These are phyloP conservation scores for Cucumis variabilis DNA, from an alignment of 331 rosid species.

Conservation along the genomic window DNA sequence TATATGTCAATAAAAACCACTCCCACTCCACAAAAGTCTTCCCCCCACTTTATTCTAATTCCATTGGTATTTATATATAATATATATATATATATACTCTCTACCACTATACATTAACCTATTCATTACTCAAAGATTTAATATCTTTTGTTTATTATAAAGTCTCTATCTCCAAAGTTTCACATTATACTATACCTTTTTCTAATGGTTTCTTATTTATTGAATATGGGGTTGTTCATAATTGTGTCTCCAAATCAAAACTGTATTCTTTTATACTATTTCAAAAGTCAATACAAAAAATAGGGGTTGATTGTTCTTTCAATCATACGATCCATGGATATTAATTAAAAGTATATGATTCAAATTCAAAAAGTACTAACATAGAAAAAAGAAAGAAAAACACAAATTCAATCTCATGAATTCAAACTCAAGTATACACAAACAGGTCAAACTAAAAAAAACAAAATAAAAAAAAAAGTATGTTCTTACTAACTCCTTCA, in stretches of 20 bases:
- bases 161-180: not conserved
- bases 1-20: constrained; percentile 13
- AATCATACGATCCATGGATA: no score
- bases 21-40: constrained; percentile 18
- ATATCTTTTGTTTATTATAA: not conserved
- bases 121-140: not conserved
- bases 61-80: constrained; percentile 1
- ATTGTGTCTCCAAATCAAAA: not conserved
- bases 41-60: constrained; percentile 29
- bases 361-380: no score
- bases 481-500: no score
- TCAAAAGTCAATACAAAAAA: not conserved
- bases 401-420: not conserved
- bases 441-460: not conserved
- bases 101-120: constrained; percentile 21
- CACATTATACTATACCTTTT: not conserved
- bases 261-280: not conserved
- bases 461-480: no score
- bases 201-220: not conserved
- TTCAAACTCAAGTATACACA: no score
- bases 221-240: not conserved
- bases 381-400: no score
- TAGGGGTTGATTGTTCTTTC: not conserved
- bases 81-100: not conserved
- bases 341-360: not conserved